Base-by-base conservation (phyloP, 176 grass and related monocot genomes). In the Eragrostis curvula region DNA sequence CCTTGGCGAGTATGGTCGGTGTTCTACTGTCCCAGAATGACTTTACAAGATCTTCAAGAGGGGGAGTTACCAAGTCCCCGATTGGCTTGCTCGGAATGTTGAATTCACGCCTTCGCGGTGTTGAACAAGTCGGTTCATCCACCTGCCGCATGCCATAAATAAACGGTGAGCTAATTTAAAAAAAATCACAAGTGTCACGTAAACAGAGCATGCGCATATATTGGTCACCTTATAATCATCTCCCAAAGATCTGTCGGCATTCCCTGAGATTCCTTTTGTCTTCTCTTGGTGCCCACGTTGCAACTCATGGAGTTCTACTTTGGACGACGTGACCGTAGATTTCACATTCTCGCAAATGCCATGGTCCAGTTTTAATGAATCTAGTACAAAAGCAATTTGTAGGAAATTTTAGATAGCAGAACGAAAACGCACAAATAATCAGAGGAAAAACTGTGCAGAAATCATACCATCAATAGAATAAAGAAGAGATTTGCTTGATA, bases 91-190 rank as follows among this genome's bases (percentile, higher is more conserved):
- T 94, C 21, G 89, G 91, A 46, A 94, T 55, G 77, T 79, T 82
- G 12, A 91, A 86, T 42, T 51, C 45, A 51, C 66, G 83, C 75
- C 74, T 82, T 73, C 43, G 84, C 63, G 82, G 89, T 74, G 91
- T 94, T 57, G 84, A 89, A 88, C 91, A 94, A 70, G 91, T 87
- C 12, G 82, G 75, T 75, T 86, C 91, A 56, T 97, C 94, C 81
- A 92, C 87, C 91, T 97, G 77, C 14, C 8, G 8, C 8, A 23
- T 7, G 2, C 27, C n/a, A 69, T 68, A 55, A 58, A 70, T 67
- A 57, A 57, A 29, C 65, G 58, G 25, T 44, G 23, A 77, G 2
- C 40, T 66, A 7, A 9, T 67, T 11, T n/a, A n/a, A 52, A 9
- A 60, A 68, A 69, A 8, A 29, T 9, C 53, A 71, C 20, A 21